Evolutionary conservation across 768 basidiomycete genomes (phyloP).

Genomic region (Mycena galopus): DNA sequence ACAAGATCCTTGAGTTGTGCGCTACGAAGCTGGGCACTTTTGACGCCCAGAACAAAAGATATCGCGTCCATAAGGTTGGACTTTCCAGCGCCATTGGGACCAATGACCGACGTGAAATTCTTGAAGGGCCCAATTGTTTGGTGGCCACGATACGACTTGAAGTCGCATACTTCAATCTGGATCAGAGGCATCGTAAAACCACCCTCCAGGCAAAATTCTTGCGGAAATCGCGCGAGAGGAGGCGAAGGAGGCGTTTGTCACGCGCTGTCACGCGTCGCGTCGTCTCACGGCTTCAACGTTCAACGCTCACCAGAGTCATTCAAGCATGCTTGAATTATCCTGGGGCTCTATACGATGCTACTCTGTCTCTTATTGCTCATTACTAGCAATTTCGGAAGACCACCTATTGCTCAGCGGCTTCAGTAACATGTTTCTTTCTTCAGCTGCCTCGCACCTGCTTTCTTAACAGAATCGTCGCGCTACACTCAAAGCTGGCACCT

Average conservation of each 20-base stretch:
- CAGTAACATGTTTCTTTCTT: no score
- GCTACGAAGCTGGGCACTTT: slow-evolving; percentile 92
- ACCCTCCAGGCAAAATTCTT: neutral
- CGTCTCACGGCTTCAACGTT: no score
- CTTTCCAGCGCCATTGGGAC: slow-evolving; percentile 99
- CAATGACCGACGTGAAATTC: slow-evolving; percentile 96
- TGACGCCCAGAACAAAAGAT: slow-evolving; percentile 97
- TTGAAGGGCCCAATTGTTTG: slow-evolving; percentile 92
- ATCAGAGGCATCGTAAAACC: slow-evolving; percentile 74
- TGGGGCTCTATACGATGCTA: no score
- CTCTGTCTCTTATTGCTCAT: no score
- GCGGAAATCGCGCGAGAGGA: neutral
- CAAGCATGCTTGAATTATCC: no score
- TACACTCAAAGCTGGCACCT: no score
- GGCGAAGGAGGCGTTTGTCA: neutral
- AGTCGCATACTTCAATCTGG: slow-evolving; percentile 93
- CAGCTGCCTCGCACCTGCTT: no score
- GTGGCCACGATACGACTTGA: slow-evolving; percentile 94
- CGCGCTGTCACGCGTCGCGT: neutral
- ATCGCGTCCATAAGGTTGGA: slow-evolving; percentile 99
- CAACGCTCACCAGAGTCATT: no score
- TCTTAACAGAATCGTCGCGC: no score
- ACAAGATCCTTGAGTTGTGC: slow-evolving; percentile 96
- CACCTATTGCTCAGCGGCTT: no score
- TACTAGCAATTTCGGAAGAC: no score